These are phyloP conservation scores for Suillus paluster DNA, from an alignment of 768 basidiomycete species.

Conservation along the genomic window DNA sequence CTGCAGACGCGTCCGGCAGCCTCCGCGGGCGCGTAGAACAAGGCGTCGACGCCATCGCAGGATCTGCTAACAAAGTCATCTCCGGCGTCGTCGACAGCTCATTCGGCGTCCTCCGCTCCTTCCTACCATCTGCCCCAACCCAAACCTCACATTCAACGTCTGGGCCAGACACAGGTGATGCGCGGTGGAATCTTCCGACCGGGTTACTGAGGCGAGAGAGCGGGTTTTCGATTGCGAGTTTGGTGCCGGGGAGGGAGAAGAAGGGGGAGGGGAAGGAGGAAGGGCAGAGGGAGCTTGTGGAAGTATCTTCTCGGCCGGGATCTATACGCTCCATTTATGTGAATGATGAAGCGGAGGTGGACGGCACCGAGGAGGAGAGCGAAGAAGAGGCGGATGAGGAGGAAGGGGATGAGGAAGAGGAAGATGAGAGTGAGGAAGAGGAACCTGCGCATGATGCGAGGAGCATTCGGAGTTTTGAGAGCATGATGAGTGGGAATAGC, in stretches of 20 bases:
- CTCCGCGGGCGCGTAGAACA: slow-evolving; percentile 81
- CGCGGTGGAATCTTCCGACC: slow-evolving; percentile 56
- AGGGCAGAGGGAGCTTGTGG: slow-evolving; percentile 57
- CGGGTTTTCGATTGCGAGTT: slow-evolving; percentile 81
- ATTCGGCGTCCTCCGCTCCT: slow-evolving; percentile 82
- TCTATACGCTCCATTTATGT: slow-evolving; percentile 43
- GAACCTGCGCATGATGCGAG: slow-evolving; percentile 56
- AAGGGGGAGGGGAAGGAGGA: slow-evolving; percentile 30
- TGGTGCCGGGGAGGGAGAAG: slow-evolving; percentile 52
- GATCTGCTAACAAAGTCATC: slow-evolving; percentile 78
- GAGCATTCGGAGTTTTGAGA: slow-evolving; percentile 87
- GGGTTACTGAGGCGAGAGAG: slow-evolving; percentile 76
- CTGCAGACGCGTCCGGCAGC: slow-evolving; percentile 54
- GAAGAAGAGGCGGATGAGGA: slow-evolving; percentile 32
- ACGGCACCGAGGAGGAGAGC: slow-evolving; percentile 31
- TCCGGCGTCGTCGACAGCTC: slow-evolving; percentile 90
- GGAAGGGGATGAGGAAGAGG: slow-evolving; percentile 44
- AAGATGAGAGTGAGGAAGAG: slow-evolving; percentile 42
- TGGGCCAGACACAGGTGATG: slow-evolving; percentile 17
- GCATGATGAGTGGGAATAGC: slow-evolving; percentile 65
- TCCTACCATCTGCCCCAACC: slow-evolving; percentile 57
- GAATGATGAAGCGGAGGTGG: slow-evolving; percentile 8
- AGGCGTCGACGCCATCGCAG: slow-evolving; percentile 77
- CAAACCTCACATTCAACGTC: no score
- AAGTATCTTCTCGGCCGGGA: slow-evolving; percentile 54